phyloP scores from a whole-genome alignment of 768 basidiomycete species.

The Termitomyces eurrhizus region DNA sequence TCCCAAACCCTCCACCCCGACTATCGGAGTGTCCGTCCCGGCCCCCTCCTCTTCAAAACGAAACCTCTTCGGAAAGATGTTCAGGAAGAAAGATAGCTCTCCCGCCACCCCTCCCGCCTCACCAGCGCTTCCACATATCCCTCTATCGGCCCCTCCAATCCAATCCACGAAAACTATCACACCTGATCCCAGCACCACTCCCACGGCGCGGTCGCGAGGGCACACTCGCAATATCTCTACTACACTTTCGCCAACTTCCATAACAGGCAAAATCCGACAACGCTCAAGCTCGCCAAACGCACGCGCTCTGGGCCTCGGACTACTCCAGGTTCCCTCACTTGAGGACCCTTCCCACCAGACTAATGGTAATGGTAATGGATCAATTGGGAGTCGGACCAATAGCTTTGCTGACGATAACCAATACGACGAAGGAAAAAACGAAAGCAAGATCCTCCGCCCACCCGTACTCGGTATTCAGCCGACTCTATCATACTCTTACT shows the following conservation, averaged over 20 bases:
- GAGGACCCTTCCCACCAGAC: conserved; percentile 8
- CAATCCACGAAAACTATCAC: conserved; percentile 7
- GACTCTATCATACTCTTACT: conserved; percentile 46
- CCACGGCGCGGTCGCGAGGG: conserved; percentile 10
- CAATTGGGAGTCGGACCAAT: not conserved
- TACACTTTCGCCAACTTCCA: conserved; percentile 5
- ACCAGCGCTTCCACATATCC: conserved; percentile 24
- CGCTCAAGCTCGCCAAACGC: conserved; percentile 20
- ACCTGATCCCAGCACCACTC: conserved; percentile 12
- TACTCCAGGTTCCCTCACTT: conserved; percentile 11
- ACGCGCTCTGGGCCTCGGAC: conserved; percentile 12
- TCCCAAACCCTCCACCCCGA: not conserved
- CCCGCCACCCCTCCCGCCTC: conserved; percentile 20
- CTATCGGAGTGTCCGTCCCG: not conserved
- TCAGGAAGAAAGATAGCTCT: conserved; percentile 43
- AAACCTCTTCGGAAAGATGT: conserved; percentile 69
- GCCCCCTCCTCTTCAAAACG: conserved; percentile 30
- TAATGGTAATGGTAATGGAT: not conserved
- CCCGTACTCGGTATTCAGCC: conserved; percentile 66
- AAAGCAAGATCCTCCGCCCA: conserved; percentile 26
- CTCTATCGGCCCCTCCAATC: conserved; percentile 4
- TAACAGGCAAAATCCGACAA: conserved; percentile 11
- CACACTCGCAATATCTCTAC: conserved; percentile 16
- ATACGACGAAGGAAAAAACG: conserved; percentile 4
- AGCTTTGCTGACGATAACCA: not conserved